Evolutionary conservation across 345 rosid species (phyloP).

Genomic region (sweet orange (Citrus sinensis)): DVS_A1.0 CM039169.1:9771501-9772000

Average conservation of each 20-base stretch:
- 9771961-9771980: background rate
- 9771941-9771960: background rate
- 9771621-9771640: conserved; percentile 73
- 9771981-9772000: conserved; percentile 16
- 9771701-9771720: conserved; percentile 68
- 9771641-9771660: conserved; percentile 65
- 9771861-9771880: conserved; percentile 26
- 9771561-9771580: conserved; percentile 79
- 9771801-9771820: conserved; percentile 76
- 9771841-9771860: conserved; percentile 38
- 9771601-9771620: conserved; percentile 78
- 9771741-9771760: conserved; percentile 83
- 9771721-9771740: conserved; percentile 89
- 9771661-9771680: conserved; percentile 74
- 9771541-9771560: conserved; percentile 77
- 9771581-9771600: conserved; percentile 69
- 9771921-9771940: background rate
- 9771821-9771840: conserved; percentile 41
- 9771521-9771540: conserved; percentile 70
- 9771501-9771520: conserved; percentile 70
- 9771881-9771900: conserved; percentile 57
- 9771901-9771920: conserved; percentile 13
- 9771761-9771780: conserved; percentile 64
- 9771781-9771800: conserved; percentile 47
- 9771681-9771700: conserved; percentile 68